Evolutionary conservation across 371 early-diverging fungal genomes (phyloP), one percentile per base, ranked within the genome.

Genomic region (Mucor irregularis): DNA sequence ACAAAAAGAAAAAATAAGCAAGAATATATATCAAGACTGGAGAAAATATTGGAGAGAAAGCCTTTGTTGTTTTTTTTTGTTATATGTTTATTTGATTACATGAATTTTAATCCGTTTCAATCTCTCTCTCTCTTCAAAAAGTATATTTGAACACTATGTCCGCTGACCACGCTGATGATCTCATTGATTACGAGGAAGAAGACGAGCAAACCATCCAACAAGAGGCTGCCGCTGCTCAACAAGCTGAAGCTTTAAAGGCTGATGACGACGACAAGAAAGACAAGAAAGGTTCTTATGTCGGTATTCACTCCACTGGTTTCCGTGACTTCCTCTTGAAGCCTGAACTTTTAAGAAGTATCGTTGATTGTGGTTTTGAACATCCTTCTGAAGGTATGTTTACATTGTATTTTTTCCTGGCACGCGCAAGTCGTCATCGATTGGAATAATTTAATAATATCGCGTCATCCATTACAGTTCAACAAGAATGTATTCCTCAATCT

Each of bases 291-390:
- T 93, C 94, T 53, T 98, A 97, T 66, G 96, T 94, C 40, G 95
- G 97, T 80, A 89, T 96, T 57, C 97, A 97, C 79, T 91, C 96
- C n/a, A 96, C 98, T 19, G 95, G 97, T 68, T 99, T 99, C 90
- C 86, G 94, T 69, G 99, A 99, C 72, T 97, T 99, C 71, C 71
- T 98, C 61, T 80, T 99, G 65, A 95, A 94, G 84, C 96, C 96
- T 9, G 97, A 97, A 71, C 78, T 99, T 21, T 71, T 94, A 53
- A 88, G 96, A 55, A 92, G 96, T 55, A 97, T 97, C 63, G 92
- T 91, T 28, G 98, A 97, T 74, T 96, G 95, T 69, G 98, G 98
- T 80, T 98, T 97, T 72, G 98, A 98, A 80, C 98, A 98, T 82
- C 99, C 99, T 26, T 94, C 94, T 45, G 97, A 97, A 86, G 93